Evolutionary conservation across 2,329 filamentous ascomycete genomes (phyloP).

Genomic region (Ceratocystis albifundus): DNA sequence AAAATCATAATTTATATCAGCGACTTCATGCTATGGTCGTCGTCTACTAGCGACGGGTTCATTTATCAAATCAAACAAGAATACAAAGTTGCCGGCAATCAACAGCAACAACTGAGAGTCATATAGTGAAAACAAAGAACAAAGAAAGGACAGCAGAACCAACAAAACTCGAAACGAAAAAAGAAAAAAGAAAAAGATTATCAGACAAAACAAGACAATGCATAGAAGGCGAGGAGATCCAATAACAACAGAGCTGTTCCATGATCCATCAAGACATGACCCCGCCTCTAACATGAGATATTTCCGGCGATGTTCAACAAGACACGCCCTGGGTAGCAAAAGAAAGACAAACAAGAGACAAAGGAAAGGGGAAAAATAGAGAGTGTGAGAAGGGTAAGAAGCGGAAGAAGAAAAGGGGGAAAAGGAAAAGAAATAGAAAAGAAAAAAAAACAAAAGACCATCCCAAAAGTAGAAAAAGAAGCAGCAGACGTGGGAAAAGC

Average conservation of each 20-base stretch:
- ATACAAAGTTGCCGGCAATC: constrained; percentile 1
- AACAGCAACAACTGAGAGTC: constrained; percentile 17
- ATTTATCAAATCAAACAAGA: not conserved
- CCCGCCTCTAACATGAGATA: constrained; percentile 10
- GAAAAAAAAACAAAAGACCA: constrained; percentile 9
- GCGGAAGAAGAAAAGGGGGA: not conserved
- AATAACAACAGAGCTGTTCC: constrained; percentile 5
- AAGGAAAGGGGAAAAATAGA: constrained; percentile 13
- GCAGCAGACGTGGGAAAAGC: not conserved
- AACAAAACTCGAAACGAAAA: not conserved
- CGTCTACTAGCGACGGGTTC: not conserved
- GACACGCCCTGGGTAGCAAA: constrained; percentile 14
- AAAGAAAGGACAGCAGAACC: constrained; percentile 1
- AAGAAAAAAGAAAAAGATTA: no score
- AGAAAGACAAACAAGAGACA: constrained; percentile 11
- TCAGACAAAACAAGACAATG: constrained; percentile 9
- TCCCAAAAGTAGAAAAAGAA: constrained; percentile 6
- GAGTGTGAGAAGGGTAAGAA: constrained; percentile 3
- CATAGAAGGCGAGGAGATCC: not conserved
- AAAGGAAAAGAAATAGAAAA: not conserved
- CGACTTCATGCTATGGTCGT: not conserved
- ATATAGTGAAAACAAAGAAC: constrained; percentile 21
- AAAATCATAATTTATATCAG: not conserved
- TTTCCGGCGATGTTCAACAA: constrained; percentile 4
- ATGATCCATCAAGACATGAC: constrained; percentile 11